These are phyloP conservation scores for Dactylellina cionopaga DNA, from an alignment of 2,329 filamentous ascomycete species.

Conservation along the genomic window DNA sequence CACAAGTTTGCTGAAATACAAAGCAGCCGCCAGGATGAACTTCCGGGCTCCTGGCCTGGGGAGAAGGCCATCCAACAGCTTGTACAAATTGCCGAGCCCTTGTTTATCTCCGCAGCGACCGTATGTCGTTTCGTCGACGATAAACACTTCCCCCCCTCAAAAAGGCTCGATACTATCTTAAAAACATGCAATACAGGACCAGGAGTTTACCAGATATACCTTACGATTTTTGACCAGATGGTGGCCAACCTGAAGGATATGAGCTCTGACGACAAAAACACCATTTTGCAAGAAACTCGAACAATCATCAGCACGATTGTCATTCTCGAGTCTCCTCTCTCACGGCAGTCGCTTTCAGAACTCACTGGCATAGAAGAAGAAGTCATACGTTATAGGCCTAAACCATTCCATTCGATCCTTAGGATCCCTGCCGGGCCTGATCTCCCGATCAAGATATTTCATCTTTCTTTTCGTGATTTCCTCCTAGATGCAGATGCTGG, in stretches of 20 bases:
- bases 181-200: background rate
- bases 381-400: background rate
- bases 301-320: conserved; percentile 15
- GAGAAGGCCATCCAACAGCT: conserved; percentile 3
- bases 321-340: background rate
- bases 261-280: background rate
- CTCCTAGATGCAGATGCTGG: conserved; percentile 58
- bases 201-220: conserved; percentile 10
- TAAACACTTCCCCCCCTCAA: background rate
- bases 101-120: conserved; percentile 33
- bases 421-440: background rate
- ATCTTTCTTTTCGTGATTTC: conserved; percentile 55
- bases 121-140: conserved; percentile 25
- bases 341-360: background rate
- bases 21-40: background rate
- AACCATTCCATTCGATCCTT: conserved; percentile 9
- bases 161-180: background rate
- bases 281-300: background rate
- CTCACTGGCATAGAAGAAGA: conserved; percentile 1
- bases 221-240: conserved; percentile 3
- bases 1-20: conserved; percentile 3
- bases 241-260: background rate
- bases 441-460: conserved; percentile 4
- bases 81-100: conserved; percentile 4
- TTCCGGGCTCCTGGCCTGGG: background rate